A percentile compares a stretch with the other conserved stretches of the same genome.
Evolutionary conservation across 768 basidiomycete species (phyloP).

Genomic region (Suillus tomentosus): DNA sequence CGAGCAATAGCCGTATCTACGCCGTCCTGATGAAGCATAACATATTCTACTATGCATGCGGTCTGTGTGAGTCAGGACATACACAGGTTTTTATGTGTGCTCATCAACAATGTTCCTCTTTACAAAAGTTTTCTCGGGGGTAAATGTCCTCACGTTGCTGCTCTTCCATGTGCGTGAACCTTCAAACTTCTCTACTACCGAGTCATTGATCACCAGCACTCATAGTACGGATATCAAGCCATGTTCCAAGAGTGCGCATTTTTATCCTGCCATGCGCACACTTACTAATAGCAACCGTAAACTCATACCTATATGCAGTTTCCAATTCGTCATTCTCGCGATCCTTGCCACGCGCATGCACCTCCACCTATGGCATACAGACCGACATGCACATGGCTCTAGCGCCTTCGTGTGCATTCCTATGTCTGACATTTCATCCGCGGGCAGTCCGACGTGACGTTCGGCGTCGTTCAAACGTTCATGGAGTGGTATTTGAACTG

Average conservation of each 20-base stretch:
- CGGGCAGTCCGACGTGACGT: background rate
- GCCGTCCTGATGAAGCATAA: background rate
- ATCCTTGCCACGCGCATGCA: background rate
- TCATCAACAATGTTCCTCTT: background rate
- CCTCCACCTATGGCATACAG: background rate
- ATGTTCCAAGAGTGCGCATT: conserved; percentile 1
- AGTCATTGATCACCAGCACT: too few species aligned
- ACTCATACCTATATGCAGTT: background rate
- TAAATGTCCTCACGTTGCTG: background rate
- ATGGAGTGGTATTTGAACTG: background rate
- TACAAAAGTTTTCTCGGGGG: background rate
- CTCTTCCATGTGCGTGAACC: background rate
- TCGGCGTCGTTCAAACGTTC: background rate
- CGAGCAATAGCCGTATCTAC: background rate
- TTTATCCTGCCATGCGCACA: background rate
- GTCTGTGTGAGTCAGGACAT: conserved; percentile 1
- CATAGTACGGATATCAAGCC: conserved; percentile 1
- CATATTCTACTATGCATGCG: conserved; percentile 1
- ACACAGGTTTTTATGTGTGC: background rate
- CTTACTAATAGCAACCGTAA: background rate
- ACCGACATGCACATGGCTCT: background rate
- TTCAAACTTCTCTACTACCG: background rate
- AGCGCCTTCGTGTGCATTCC: background rate
- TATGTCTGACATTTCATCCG: background rate
- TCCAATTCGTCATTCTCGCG: background rate